These are phyloP conservation scores for Astrothelium macrocarpum DNA, from an alignment of 495 filamentous ascomycete species.

Conservation along the genomic window DNA sequence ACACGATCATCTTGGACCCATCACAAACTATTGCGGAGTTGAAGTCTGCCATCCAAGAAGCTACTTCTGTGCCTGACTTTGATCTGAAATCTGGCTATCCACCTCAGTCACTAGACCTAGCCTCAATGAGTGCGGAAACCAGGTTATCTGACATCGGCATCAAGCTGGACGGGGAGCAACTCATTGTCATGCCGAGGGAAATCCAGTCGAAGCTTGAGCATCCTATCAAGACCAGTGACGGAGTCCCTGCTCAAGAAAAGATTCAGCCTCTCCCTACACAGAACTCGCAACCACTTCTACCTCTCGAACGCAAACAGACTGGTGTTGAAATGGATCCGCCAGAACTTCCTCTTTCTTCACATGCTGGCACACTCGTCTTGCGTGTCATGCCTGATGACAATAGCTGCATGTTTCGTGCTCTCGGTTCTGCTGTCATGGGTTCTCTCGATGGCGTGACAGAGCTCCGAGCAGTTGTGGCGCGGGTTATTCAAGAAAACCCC, in stretches of 20 bases:
- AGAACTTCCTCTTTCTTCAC: conserved; percentile 54
- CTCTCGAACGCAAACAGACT: conserved; percentile 31
- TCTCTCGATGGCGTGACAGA: conserved; percentile 61
- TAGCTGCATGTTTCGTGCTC: conserved; percentile 85
- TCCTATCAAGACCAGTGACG: conserved; percentile 12
- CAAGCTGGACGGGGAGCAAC: conserved; percentile 69
- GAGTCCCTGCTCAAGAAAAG: conserved; percentile 7
- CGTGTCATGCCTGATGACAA: conserved; percentile 98
- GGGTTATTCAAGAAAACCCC: conserved; percentile 63
- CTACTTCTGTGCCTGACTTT: conserved; percentile 46
- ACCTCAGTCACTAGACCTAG: conserved; percentile 55
- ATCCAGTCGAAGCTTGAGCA: conserved; percentile 30
- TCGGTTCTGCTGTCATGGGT: conserved; percentile 67
- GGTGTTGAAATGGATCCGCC: conserved; percentile 51
- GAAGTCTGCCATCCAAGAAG: conserved; percentile 42
- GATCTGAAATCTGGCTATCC: conserved; percentile 87
- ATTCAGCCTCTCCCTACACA: conserved; percentile 10
- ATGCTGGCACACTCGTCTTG: conserved; percentile 60
- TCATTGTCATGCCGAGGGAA: conserved; percentile 51
- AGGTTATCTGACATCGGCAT: conserved; percentile 47
- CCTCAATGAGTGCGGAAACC: conserved; percentile 37
- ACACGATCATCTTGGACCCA: conserved; percentile 54
- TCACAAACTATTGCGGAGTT: conserved; percentile 57
- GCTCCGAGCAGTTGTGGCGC: conserved; percentile 73
- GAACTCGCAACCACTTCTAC: conserved; percentile 29